Conservation (phyloP, 2,329 filamentous ascomycete genomes). For the Fusarium brachygibbosum region DNA sequence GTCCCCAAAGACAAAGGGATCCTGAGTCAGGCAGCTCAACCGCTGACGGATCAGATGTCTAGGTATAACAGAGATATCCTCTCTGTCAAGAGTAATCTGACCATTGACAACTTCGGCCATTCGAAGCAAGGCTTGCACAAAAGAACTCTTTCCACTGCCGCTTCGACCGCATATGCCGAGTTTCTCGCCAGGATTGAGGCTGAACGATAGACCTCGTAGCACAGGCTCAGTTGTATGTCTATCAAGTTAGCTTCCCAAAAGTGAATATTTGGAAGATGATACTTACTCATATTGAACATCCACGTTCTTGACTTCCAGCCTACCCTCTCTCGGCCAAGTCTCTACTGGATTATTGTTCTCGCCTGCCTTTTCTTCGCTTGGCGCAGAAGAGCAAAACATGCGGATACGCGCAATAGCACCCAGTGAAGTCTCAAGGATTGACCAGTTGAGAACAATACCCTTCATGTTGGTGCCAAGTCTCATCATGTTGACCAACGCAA, state of each 20-base stretch:
- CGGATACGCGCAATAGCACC: conserved; percentile 51
- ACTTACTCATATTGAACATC: conserved; percentile 51
- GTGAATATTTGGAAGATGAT: rapidly evolving
- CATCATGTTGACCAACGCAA: conserved; percentile 57
- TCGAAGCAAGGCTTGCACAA: conserved; percentile 62
- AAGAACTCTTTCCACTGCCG: conserved; percentile 55
- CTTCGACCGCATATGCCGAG: conserved; percentile 62
- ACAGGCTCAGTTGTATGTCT: conserved; percentile 46
- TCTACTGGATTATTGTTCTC: conserved; percentile 32
- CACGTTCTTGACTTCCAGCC: conserved; percentile 43
- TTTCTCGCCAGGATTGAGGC: conserved; percentile 54
- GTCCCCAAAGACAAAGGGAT: conserved; percentile 64
- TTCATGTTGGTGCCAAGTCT: conserved; percentile 47
- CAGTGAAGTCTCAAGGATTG: conserved; percentile 50
- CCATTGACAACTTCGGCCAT: conserved; percentile 62
- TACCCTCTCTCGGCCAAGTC: conserved; percentile 45
- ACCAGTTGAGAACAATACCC: conserved; percentile 49
- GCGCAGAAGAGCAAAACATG: conserved; percentile 46
- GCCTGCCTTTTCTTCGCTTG: conserved; percentile 39
- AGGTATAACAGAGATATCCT: conserved; percentile 54
- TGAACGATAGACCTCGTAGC: conserved; percentile 51
- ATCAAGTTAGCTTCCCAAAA: conserved; percentile 14
- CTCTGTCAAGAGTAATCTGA: conserved; percentile 60
- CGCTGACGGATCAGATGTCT: conserved; percentile 48
- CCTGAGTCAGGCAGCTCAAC: conserved; percentile 65